Base-by-base conservation (phyloP, 2,329 filamentous ascomycete species). In the Trichoderma semiorbis region DNA sequence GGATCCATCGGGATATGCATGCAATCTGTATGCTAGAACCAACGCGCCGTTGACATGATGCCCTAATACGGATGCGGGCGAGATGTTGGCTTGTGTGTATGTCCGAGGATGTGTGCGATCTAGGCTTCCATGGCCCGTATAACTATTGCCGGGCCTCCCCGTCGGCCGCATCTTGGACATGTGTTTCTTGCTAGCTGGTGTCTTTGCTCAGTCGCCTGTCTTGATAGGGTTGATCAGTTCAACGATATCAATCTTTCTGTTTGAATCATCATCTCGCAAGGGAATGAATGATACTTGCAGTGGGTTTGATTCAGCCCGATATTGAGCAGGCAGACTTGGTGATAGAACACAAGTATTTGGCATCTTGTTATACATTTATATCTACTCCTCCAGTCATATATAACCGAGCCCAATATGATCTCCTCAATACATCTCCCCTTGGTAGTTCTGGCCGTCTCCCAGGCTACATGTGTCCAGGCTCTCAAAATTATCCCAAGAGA, bases 381-480 rank as follows among this genome's bases (percentile, higher is more conserved):
- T 30, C 16, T 32, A 10, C 5, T n/a, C 7, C 5, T n/a, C 7
- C 47, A 53, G 16, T 50, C 28, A n/a, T 61, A 61, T 26, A 61
- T 26, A 10, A 26, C 28, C 61, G 30, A 36, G 14, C 21, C 47
- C 32, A 71, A 30, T 32, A 71, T 71, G 69, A 66, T 36, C 8
- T 71, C 69, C 2, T 47, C 69, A 65, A 60, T 43, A 57, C 36
- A 69, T 63, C 58, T 74, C n/a, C 30, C 72, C 57, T n/a, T 77
- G 3, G 50, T 77, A 16, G 55, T 75, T 2, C 58, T 76, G 47
- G 71, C 76, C 43, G 55, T 78, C 24, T 26, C 71, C 16, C 61
- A 72, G 43, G 24, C 60, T 21, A 60, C 18, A 14, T 12, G 28
- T 0, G 75, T 81, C 6, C 84, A 47, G 3, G 65, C 65, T 32